These are phyloP conservation scores for Trichophyton verrucosum DNA, from an alignment of 2,329 filamentous ascomycete genomes.

Conservation along the genomic window DNA sequence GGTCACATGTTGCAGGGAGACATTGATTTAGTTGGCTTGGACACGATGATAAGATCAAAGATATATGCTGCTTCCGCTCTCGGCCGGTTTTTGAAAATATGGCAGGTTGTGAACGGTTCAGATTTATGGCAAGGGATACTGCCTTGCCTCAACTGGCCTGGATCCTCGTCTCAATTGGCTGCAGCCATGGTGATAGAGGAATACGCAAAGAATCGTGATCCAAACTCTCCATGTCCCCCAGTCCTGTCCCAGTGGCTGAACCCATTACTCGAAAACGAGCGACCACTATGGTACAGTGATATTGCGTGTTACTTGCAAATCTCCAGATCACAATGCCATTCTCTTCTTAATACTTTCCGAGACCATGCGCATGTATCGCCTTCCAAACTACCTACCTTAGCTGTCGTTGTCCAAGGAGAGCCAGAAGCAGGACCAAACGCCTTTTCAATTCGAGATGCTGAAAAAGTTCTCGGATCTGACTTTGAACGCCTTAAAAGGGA, in stretches of 20 bases:
- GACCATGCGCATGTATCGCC: constrained; percentile 74
- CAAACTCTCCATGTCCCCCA: constrained; percentile 23
- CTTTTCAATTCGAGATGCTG: constrained; percentile 76
- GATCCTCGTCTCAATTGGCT: constrained; percentile 75
- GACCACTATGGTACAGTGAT: constrained; percentile 74
- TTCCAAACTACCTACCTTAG: constrained; percentile 63
- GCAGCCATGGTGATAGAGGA: constrained; percentile 79
- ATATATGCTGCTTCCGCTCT: constrained; percentile 79
- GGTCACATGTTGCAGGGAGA: constrained; percentile 97
- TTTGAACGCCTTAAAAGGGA: constrained; percentile 79
- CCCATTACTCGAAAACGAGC: constrained; percentile 65
- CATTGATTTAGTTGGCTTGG: constrained; percentile 81
- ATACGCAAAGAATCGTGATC: constrained; percentile 51
- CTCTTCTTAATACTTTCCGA: constrained; percentile 79
- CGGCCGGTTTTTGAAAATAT: constrained; percentile 66
- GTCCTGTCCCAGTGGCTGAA: constrained; percentile 49
- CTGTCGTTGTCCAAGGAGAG: constrained; percentile 89
- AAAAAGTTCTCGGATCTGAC: constrained; percentile 74
- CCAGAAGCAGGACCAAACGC: constrained; percentile 81
- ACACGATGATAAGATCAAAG: constrained; percentile 76
- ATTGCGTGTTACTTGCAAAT: constrained; percentile 82
- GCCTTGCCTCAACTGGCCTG: constrained; percentile 56
- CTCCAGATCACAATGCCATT: constrained; percentile 80
- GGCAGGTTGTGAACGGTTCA: constrained; percentile 46
- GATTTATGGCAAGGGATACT: constrained; percentile 54